These are phyloP conservation scores for Boletus vermiculosoides DNA, from an alignment of 768 basidiomycete genomes.

Conservation along the genomic window DNA sequence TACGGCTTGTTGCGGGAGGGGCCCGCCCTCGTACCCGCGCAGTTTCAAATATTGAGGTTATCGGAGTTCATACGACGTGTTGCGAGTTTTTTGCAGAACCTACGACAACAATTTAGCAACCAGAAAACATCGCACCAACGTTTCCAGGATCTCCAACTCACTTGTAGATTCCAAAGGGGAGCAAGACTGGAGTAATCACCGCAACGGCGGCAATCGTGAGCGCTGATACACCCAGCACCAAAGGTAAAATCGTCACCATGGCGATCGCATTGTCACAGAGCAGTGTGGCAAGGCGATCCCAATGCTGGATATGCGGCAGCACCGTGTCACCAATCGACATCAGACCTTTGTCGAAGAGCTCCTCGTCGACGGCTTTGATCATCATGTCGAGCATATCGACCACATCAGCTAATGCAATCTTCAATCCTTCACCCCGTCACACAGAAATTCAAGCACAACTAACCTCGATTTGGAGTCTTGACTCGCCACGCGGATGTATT, in stretches of 20 bases:
- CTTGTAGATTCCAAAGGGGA: not conserved
- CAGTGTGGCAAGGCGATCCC: conserved; percentile 8
- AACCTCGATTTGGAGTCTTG: not conserved
- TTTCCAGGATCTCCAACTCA: not conserved
- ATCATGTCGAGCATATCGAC: not conserved
- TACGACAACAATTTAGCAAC: not conserved
- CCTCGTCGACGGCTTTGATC: conserved; percentile 7
- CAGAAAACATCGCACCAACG: not conserved
- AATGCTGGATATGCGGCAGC: conserved; percentile 11
- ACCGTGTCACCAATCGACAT: conserved; percentile 6
- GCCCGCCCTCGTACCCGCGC: not conserved
- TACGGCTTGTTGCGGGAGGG: not conserved
- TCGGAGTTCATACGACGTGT: not conserved
- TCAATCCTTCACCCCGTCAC: not conserved
- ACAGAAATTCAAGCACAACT: not conserved
- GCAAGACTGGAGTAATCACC: not conserved
- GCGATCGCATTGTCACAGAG: not conserved
- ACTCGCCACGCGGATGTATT: not conserved
- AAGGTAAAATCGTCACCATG: not conserved
- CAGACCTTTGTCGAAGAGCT: conserved; percentile 10
- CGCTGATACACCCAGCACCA: conserved; percentile 5
- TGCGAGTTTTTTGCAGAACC: not conserved
- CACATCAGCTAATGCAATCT: not conserved
- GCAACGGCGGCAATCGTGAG: not conserved
- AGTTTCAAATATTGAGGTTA: not conserved